Conservation (phyloP, 1,284 basidiomycete genomes). For the Austropuccinia psidii region DNA sequence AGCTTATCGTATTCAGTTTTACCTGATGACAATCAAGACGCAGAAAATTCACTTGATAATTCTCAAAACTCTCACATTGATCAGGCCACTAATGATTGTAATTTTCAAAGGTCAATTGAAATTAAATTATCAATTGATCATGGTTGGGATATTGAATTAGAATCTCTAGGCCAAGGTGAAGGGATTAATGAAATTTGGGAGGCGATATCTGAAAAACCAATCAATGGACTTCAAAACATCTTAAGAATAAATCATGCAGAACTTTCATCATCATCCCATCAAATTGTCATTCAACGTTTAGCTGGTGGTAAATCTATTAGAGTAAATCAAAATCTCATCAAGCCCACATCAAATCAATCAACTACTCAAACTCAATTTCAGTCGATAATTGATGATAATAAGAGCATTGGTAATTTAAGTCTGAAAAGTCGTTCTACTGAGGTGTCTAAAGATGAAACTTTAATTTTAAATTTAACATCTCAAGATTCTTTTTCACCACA, state of each 20-base stretch:
- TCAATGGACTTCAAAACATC: conserved; percentile 18
- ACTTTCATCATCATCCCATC: conserved; percentile 63
- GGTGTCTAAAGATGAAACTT: conserved; percentile 8
- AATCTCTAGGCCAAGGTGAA: conserved; percentile 57
- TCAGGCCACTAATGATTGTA: conserved; percentile 52
- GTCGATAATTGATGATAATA: conserved; percentile 63
- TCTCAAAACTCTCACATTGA: conserved; percentile 51
- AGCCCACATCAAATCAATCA: conserved; percentile 60
- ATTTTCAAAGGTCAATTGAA: conserved; percentile 65
- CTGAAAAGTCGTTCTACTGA: conserved; percentile 45
- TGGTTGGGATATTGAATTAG: conserved; percentile 80
- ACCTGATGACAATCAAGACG: conserved; percentile 48
- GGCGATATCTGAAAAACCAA: conserved; percentile 60
- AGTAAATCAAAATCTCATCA: conserved; percentile 71
- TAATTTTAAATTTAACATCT: conserved; percentile 26
- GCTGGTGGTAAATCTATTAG: conserved; percentile 63
- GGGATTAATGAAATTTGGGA: conserved; percentile 42
- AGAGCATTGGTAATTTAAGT: conserved; percentile 62
- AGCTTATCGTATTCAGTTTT: conserved; percentile 79
- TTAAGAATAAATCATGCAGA: conserved; percentile 49
- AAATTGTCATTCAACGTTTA: conserved; percentile 63
- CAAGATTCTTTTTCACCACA: conserved; percentile 6
- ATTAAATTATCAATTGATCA: conserved; percentile 66
- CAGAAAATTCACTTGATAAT: conserved; percentile 50
- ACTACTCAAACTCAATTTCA: conserved; percentile 54